Evolutionary conservation across 306 rosid genomes (phyloP).

Genomic region (Arachis hypogaea): DNA sequence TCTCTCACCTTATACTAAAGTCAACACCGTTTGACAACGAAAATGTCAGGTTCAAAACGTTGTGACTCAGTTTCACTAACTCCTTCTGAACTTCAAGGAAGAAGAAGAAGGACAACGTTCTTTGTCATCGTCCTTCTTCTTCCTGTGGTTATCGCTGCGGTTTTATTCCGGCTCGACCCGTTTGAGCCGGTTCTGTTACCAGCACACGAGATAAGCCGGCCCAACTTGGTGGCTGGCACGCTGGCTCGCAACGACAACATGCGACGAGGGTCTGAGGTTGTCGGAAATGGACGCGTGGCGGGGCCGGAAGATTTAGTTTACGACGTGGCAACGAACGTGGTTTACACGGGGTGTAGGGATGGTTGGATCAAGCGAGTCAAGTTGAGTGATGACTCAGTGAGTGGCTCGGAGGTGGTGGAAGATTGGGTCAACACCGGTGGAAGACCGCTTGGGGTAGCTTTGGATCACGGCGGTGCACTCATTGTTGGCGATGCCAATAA

Average conservation of each 20-base stretch:
- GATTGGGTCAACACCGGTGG: constrained; percentile 74
- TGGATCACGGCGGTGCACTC: constrained; percentile 40
- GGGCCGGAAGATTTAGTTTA: constrained; percentile 61
- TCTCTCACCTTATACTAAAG: no score
- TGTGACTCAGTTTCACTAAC: no score
- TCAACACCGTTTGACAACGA: no score
- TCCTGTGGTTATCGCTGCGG: constrained; percentile 10
- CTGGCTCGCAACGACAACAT: constrained; percentile 20
- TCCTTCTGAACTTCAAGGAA: no score
- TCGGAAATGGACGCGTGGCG: constrained; percentile 44
- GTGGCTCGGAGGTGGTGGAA: constrained; percentile 48
- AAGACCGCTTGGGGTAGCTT: constrained; percentile 69
- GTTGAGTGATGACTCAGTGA: constrained; percentile 44
- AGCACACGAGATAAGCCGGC: constrained; percentile 14
- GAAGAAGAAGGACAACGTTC: no score
- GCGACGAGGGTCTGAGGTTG: constrained; percentile 36
- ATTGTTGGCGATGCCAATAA: constrained; percentile 50
- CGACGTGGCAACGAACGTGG: constrained; percentile 43
- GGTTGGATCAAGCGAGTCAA: constrained; percentile 77
- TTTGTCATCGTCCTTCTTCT: not conserved
- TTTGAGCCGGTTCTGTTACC: constrained; percentile 46
- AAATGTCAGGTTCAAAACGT: no score
- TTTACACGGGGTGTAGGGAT: constrained; percentile 66
- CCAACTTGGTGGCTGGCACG: not conserved
- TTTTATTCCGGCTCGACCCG: constrained; percentile 37